Conservation (phyloP, 306 rosid genomes). For the Dryas drummondii region DNA sequence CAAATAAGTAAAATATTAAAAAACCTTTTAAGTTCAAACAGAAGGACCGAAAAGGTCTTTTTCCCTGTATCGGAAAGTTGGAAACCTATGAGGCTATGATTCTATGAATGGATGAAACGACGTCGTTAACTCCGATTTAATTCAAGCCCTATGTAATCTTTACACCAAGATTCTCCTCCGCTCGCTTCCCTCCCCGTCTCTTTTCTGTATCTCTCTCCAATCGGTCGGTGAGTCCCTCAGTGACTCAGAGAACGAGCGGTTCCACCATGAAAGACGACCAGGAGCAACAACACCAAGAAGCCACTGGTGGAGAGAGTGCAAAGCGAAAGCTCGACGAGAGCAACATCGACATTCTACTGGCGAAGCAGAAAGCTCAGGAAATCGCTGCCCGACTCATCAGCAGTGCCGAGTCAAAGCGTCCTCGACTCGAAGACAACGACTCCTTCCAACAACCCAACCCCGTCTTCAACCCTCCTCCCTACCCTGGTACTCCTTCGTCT, state of each 20-base stretch:
- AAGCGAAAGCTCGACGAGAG: conserved; percentile 54
- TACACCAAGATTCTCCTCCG: conserved; percentile 8
- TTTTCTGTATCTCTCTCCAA: neutral
- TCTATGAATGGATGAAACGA: conserved; percentile 8
- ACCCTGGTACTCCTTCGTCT: conserved; percentile 26
- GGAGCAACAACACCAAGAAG: conserved; percentile 8
- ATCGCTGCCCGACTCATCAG: conserved; percentile 44
- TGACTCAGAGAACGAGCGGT: conserved; percentile 4
- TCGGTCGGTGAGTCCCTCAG: conserved; percentile 19
- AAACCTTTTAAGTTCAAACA: no score
- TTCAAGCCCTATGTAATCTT: conserved; percentile 23
- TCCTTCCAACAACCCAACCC: conserved; percentile 24
- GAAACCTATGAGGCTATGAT: no score
- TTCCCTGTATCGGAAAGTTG: no score
- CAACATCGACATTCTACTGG: conserved; percentile 33
- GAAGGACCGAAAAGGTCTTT: no score
- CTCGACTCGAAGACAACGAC: conserved; percentile 34
- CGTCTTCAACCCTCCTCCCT: conserved; percentile 22
- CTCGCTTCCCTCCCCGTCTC: conserved; percentile 1
- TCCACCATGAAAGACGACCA: conserved; percentile 41
- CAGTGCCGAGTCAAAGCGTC: conserved; percentile 52
- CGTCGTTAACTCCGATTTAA: conserved; percentile 2
- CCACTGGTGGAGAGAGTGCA: conserved; percentile 5
- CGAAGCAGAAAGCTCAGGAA: conserved; percentile 54
- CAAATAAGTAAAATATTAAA: no score